Base-by-base conservation (phyloP, 2,329 filamentous ascomycete species). In the Canariomyces notabilis region DNA sequence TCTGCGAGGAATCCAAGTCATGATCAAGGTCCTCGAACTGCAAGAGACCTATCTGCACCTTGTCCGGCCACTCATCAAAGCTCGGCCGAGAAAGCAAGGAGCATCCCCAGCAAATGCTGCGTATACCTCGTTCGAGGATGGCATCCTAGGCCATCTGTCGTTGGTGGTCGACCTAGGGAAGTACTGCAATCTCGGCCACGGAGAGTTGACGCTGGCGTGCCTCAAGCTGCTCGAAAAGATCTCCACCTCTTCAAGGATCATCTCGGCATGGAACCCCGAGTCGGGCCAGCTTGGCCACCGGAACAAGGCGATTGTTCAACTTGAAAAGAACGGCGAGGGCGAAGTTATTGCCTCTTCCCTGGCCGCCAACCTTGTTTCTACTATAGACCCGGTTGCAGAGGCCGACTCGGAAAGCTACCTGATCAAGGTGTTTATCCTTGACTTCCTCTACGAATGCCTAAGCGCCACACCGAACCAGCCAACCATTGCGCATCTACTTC, bases 11-110 rank as follows among this genome's bases (percentile, higher is more conserved):
- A 79, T 98, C 26, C 82, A 95, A 59, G 83, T 95, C 38, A 83
- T 97, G 65, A 83, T 86, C 49, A 77, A 86, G 53, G 81, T 94
- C 4, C 75, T 97, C 62, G 87, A 90, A 52, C 77, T 95, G 15
- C 93, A 98, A 61, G 79, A 89, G 14, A 97, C 91, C 0, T 98
- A 95, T 62, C 76, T 94, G 34, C 85, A 97, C 60, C 80, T 98
- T 42, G 86, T 97, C 14, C 80, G 86, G 43, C 89, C 90, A 2
- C 67, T 88, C 9, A 74, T 95, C 56, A 87, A 85, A 61, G 73
- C 76, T 26, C 79, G 88, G 46, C 69, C 78, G 16, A 76, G 74
- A 21, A 71, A 76, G 38, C 76, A 80, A 41, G 73, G 77, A 21
- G 68, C 73, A 7, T 75, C 78, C 4, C 83, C 93, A 18, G 77